A percentile compares a stretch with the other conserved stretches of the same genome.
phyloP scores from a whole-genome alignment of 306 rosid genomes.

The Betula pendula region DNA sequence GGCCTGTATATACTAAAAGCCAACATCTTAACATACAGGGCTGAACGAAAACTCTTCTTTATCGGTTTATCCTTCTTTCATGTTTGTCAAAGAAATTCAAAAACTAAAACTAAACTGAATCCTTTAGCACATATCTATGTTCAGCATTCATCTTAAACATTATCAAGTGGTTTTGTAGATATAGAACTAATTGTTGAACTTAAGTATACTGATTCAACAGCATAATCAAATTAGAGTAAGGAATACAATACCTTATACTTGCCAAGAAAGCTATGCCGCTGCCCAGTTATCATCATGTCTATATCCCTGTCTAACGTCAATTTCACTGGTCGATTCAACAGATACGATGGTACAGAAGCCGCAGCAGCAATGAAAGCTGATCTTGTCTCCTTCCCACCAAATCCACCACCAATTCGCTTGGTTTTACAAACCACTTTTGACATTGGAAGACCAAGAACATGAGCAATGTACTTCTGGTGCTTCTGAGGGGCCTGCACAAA shows the following conservation, averaged over 20 bases:
- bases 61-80: neutral
- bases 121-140: neutral
- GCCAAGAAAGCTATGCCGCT: slow-evolving; percentile 95
- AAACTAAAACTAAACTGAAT: neutral
- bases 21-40: neutral
- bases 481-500: slow-evolving; percentile 85
- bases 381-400: slow-evolving; percentile 98
- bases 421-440: slow-evolving; percentile 95
- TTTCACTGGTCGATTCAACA: slow-evolving; percentile 78
- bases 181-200: neutral
- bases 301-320: slow-evolving; percentile 80
- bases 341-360: slow-evolving; percentile 86
- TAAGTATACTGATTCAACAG: neutral
- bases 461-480: slow-evolving; percentile 87
- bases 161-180: neutral
- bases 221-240: slow-evolving; percentile 15
- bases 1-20: neutral
- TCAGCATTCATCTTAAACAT: neutral
- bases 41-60: neutral
- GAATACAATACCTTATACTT: slow-evolving; percentile 75
- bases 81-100: neutral
- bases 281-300: slow-evolving; percentile 94
- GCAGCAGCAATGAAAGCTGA: slow-evolving; percentile 81
- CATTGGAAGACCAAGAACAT: slow-evolving; percentile 91
- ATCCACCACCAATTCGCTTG: slow-evolving; percentile 96